A percentile compares a stretch with the other conserved stretches of the same genome.
phyloP scores from a whole-genome alignment of 257 asterid species.

The Gynochthodes officinalis region DNA sequence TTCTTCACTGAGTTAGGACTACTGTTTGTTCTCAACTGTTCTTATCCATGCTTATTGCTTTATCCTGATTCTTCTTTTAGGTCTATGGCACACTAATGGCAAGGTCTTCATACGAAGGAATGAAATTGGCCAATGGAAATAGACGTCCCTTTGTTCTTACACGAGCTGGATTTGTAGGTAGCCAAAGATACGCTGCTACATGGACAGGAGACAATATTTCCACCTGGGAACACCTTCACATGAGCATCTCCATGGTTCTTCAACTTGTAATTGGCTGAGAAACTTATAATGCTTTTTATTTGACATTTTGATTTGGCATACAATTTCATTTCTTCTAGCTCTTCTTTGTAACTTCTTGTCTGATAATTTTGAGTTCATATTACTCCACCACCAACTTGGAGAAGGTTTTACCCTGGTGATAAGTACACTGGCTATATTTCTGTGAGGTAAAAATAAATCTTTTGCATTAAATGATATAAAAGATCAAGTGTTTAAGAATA shows the following conservation, averaged over 20 bases:
- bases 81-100: conserved; percentile 99
- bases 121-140: conserved; percentile 68
- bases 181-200: conserved; percentile 96
- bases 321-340: neutral
- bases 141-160: conserved; percentile 95
- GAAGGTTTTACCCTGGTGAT: neutral
- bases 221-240: conserved; percentile 95
- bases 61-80: conserved; percentile 29
- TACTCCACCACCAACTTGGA: neutral
- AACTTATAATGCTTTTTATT: neutral
- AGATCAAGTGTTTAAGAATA: neutral
- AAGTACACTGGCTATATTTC: neutral
- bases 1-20: neutral
- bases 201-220: conserved; percentile 99
- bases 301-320: neutral
- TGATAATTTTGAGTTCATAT: neutral
- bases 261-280: conserved; percentile 63
- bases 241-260: conserved; percentile 94
- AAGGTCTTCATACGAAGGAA: conserved; percentile 88
- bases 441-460: neutral
- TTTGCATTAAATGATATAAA: neutral
- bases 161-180: conserved; percentile 94
- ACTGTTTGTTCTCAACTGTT: neutral
- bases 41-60: neutral
- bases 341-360: neutral